Percentiles rank a stretch among this genome's conserved stretches.
These are phyloP conservation scores for Nidularia pulvinata DNA, from an alignment of 768 basidiomycete species.

Conservation along the genomic window DNA sequence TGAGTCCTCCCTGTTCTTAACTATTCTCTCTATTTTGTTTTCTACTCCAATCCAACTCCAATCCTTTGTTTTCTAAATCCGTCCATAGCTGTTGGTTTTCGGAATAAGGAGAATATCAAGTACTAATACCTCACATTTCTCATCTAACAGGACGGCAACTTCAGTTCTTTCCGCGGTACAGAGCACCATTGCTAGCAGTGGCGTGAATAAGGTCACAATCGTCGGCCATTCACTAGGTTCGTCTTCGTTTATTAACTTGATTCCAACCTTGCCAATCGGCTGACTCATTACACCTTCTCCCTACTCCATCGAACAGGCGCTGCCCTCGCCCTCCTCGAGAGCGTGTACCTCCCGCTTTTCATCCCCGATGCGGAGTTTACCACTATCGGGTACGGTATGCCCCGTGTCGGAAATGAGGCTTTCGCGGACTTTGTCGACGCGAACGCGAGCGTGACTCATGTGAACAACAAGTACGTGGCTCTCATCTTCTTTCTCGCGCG, in stretches of 20 bases:
- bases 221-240: constrained; percentile 47
- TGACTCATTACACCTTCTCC: background rate
- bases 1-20: background rate
- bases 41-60: too few relatives aligned
- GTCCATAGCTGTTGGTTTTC: too few relatives aligned
- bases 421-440: constrained; percentile 22
- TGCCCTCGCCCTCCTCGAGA: constrained; percentile 54
- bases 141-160: constrained; percentile 31
- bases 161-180: constrained; percentile 38
- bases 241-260: constrained; percentile 1
- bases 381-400: constrained; percentile 38
- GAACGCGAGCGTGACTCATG: constrained; percentile 14
- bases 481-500: background rate
- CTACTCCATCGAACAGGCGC: constrained; percentile 14
- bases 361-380: constrained; percentile 34
- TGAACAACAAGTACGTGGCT: constrained; percentile 15
- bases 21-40: too few relatives aligned
- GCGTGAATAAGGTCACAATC: constrained; percentile 34
- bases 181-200: constrained; percentile 26
- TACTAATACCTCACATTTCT: too few relatives aligned
- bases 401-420: constrained; percentile 24
- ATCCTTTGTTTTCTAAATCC: too few relatives aligned
- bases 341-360: constrained; percentile 53
- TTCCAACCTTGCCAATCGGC: background rate
- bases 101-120: too few relatives aligned